Conservation (phyloP, 2,329 filamentous ascomycete genomes). For the Ophiocordyceps camponoti-leonardi region DNA sequence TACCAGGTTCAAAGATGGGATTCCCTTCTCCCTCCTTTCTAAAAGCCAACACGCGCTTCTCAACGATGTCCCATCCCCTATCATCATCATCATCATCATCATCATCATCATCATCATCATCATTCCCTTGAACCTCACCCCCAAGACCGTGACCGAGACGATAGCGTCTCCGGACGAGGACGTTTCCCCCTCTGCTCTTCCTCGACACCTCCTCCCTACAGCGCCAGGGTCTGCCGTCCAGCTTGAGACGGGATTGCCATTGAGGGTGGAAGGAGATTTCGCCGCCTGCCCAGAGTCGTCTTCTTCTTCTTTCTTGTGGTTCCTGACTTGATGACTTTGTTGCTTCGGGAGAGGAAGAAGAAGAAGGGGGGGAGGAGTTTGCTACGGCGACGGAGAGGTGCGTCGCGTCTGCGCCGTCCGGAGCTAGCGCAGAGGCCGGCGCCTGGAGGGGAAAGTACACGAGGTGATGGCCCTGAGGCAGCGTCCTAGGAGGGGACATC, state of each 20-base stretch:
- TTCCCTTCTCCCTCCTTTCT: constrained; percentile 23
- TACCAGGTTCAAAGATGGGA: no score
- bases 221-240: constrained; percentile 21
- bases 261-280: constrained; percentile 35
- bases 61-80: not conserved
- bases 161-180: constrained; percentile 32
- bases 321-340: not conserved
- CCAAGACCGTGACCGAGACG: constrained; percentile 8
- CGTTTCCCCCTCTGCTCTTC: constrained; percentile 24
- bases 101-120: not conserved
- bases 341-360: not conserved
- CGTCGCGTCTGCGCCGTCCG: constrained; percentile 69
- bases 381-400: not conserved
- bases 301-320: not conserved
- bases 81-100: not conserved
- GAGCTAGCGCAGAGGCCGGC: constrained; percentile 42
- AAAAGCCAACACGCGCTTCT: constrained; percentile 13
- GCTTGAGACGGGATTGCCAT: constrained; percentile 12
- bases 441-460: constrained; percentile 70
- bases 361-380: no score
- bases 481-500: constrained; percentile 10
- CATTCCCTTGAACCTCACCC: no score
- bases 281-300: constrained; percentile 84
- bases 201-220: constrained; percentile 28
- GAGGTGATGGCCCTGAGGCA: constrained; percentile 61